A percentile compares a stretch with the other conserved stretches of the same genome.
Evolutionary conservation across 345 rosid species (phyloP).

Genomic region (Rhodamnia rubescens): DNA sequence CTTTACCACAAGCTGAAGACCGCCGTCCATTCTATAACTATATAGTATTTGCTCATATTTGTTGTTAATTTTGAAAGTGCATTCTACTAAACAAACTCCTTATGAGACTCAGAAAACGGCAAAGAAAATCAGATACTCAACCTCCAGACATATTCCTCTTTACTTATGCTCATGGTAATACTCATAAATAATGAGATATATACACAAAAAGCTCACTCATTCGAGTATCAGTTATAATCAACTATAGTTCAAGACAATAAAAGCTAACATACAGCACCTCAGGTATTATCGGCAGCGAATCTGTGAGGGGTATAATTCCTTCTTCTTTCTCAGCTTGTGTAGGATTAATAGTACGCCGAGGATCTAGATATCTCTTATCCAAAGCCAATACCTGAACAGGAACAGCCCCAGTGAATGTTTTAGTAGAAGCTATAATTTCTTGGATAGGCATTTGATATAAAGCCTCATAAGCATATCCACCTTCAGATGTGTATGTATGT

Average conservation of each 20-base stretch:
- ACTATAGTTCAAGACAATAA: background rate
- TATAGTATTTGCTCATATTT: background rate
- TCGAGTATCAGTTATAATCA: background rate
- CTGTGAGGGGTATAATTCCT: slow-evolving; percentile 86
- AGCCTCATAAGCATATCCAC: background rate
- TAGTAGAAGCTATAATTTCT: too few relatives aligned
- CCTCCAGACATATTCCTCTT: background rate
- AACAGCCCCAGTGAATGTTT: too few relatives aligned
- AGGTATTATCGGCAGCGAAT: slow-evolving; percentile 84
- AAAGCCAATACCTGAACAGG: slow-evolving; percentile 59
- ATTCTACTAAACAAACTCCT: background rate
- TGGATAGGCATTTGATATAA: background rate
- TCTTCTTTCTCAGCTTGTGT: slow-evolving; percentile 95
- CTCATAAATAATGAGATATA: background rate
- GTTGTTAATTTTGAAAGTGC: background rate
- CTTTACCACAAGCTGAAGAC: background rate
- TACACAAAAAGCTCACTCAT: background rate
- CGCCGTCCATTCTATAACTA: background rate
- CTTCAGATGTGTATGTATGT: background rate
- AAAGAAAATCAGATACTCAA: background rate
- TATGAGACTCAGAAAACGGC: background rate
- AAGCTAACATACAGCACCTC: slow-evolving; percentile 40
- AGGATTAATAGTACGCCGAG: slow-evolving; percentile 89
- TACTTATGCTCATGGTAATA: background rate
- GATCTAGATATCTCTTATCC: slow-evolving; percentile 91